Conservation (phyloP, 345 rosid genomes). For the Boechera stricta region DNA sequence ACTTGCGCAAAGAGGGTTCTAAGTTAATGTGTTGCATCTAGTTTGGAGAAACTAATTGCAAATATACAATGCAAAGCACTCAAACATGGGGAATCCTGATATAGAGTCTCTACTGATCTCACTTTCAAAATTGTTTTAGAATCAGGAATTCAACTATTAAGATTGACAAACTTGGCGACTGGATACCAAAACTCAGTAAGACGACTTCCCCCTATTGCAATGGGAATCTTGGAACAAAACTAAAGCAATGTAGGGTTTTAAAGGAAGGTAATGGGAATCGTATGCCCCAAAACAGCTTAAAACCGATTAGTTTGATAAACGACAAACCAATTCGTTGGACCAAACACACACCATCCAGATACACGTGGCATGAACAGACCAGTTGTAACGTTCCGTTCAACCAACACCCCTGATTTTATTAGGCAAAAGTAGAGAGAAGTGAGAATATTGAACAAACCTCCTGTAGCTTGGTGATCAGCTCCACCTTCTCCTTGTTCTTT, state of each 20-base stretch:
- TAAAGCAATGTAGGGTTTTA: background rate
- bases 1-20: background rate
- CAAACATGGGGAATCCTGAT: constrained; percentile 11
- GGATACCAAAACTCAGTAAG: background rate
- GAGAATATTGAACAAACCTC: constrained; percentile 57
- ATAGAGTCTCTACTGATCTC: constrained; percentile 3
- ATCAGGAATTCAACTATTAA: background rate
- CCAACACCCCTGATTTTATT: background rate
- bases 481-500: constrained; percentile 87
- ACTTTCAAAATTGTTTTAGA: background rate
- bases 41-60: constrained; percentile 20
- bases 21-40: constrained; percentile 10
- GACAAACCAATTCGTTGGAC: background rate
- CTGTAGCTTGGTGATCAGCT: constrained; percentile 81
- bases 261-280: constrained; percentile 2
- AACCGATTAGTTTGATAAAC: background rate
- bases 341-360: constrained; percentile 5
- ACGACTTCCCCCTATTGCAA: background rate
- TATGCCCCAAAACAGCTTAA: constrained; percentile 18
- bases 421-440: constrained; percentile 12
- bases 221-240: background rate
- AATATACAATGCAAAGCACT: constrained; percentile 10
- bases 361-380: constrained; percentile 3
- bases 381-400: constrained; percentile 7
- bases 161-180: background rate